phyloP scores from a whole-genome alignment of 805 yeast genomes.

The Spathaspora passalidarum region DNA sequence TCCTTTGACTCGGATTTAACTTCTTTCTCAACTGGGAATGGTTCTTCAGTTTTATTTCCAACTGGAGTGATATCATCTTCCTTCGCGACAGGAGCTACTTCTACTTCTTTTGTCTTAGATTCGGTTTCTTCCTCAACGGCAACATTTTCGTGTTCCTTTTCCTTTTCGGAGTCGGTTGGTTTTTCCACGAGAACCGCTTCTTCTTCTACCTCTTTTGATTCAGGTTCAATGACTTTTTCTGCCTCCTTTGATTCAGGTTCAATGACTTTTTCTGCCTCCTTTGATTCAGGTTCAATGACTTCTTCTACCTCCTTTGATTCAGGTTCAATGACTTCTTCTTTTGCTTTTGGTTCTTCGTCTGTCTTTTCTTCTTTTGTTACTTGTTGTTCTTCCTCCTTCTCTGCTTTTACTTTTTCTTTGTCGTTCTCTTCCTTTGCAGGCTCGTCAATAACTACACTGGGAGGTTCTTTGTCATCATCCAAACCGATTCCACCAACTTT shows the following conservation, averaged over 20 bases:
- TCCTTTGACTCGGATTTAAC: background rate
- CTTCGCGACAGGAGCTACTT: constrained; percentile 2
- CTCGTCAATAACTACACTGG: background rate
- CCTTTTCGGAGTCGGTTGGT: background rate
- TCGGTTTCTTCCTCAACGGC: background rate
- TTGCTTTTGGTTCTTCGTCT: background rate
- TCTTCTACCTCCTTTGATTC: background rate
- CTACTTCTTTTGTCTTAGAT: background rate
- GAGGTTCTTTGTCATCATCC: background rate
- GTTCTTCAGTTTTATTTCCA: background rate
- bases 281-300: background rate
- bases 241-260: background rate
- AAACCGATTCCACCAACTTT: background rate
- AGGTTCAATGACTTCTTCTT: background rate
- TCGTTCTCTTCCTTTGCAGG: background rate
- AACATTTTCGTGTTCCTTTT: background rate
- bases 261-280: background rate
- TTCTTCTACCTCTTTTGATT: background rate
- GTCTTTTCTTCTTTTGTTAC: background rate
- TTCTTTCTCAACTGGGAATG: background rate
- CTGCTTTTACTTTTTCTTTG: too few species aligned
- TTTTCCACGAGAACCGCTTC: background rate
- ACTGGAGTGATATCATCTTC: background rate
- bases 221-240: background rate
- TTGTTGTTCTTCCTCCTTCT: background rate